A percentile compares a stretch with the other conserved stretches of the same genome.
Evolutionary conservation across 2,329 filamentous ascomycete species (phyloP).

Genomic region (Colletotrichum tanaceti): DNA sequence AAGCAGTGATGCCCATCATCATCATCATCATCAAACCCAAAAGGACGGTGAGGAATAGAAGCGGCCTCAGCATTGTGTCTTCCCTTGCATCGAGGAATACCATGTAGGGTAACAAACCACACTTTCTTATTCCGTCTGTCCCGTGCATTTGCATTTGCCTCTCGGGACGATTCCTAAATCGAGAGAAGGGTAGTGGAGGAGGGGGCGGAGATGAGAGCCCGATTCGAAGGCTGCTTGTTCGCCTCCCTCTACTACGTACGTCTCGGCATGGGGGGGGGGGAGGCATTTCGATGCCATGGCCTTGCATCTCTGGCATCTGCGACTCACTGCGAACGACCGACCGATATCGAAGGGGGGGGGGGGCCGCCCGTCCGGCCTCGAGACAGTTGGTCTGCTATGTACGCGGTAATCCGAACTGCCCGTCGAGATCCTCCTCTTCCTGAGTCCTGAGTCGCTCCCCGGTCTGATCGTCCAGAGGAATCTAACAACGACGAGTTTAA

Average conservation of each 20-base stretch:
- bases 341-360: no score
- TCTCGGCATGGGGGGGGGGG: slow-evolving; percentile 4
- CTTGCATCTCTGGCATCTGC: no score
- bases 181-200: slow-evolving; percentile 30
- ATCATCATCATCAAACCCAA: no score
- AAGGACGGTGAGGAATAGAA: not conserved
- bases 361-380: no score
- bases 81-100: not conserved
- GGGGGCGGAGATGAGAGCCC: slow-evolving; percentile 26
- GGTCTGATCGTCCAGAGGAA: slow-evolving; percentile 3
- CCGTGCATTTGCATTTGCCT: not conserved
- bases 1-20: no score
- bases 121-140: slow-evolving; percentile 12
- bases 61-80: no score
- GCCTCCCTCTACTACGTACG: slow-evolving; percentile 8
- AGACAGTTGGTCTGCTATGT: slow-evolving; percentile 7
- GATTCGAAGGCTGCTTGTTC: slow-evolving; percentile 28
- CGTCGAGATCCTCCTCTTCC: not conserved
- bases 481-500: not conserved
- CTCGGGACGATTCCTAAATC: slow-evolving; percentile 17
- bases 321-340: no score
- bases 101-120: not conserved
- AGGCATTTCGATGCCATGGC: not conserved
- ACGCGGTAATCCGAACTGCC: slow-evolving; percentile 25
- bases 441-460: slow-evolving; percentile 16